Evolutionary conservation across 257 asterid genomes (phyloP), one percentile per base, ranked within the genome.

Genomic region (Jaltomata sinuosa): DNA sequence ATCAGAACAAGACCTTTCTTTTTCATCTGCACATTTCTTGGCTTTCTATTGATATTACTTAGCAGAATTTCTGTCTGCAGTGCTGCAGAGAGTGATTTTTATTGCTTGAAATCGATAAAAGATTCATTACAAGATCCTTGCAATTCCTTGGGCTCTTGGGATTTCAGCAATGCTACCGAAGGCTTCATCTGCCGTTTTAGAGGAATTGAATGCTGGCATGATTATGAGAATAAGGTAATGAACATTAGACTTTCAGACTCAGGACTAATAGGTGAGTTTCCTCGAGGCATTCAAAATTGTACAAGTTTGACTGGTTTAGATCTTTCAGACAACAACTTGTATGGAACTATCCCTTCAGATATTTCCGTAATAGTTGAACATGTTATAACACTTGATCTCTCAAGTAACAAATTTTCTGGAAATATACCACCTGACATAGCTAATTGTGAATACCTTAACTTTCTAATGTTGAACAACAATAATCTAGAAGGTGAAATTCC

Each of bases 241-340:
- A 68, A 18, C 38, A 47, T 88, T 3, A 2, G 0, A 5, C 85
- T 88, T 3, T 29, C 79, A 7, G 6, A 12, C 27, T 53, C 61
- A 52, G 89, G 71, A 47, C 74, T 86, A 52, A 14, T 31, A 9
- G 88, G 91, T 29, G 38, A 53, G 12, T 88, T 88, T 79, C 91
- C 91, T 0, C 62, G 3, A 11, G 85, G 88, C 2, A 7, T 86
- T 32, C 49, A 18, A 40, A 45, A 59, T 6, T 85, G 90, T 54
- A n/a, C 82, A 1, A 22, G 52, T 11, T 29, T 88, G 49, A 68
- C 82, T 0, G 67, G 71, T 19, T 79, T 88, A 84, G 64, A 88
- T 72, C 57, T 88, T 47, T 86, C 91, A 2, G 36, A 6, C 55
- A 86, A 88, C 68, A 68, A 84, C 11, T 50, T 86, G 34, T 18